Evolutionary conservation across 306 rosid species (phyloP), one percentile per base, ranked within the genome.

Genomic region (Cyamopsis tetragonoloba): DNA sequence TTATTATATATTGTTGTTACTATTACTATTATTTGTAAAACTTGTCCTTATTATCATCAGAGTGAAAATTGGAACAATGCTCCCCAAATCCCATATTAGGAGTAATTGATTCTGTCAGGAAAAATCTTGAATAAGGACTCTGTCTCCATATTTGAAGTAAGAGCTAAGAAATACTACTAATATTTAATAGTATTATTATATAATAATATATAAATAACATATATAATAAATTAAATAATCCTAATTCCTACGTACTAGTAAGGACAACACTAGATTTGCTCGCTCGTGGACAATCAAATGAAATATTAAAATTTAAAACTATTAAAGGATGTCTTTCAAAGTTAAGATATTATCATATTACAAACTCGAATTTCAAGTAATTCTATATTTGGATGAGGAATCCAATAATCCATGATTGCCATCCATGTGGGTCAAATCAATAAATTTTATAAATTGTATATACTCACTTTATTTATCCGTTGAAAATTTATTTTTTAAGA

Each of bases 391-490:
- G 77, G 81, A 68, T 5, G 53, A 51, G 27, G 73, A 68, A 68
- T 60, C 55, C 39, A 72, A 53, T 66, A 61, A n/a, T n/a, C n/a
- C n/a, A n/a, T n/a, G n/a, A n/a, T n/a, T 6, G 28, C 37, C 63
- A 83, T 77, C 66, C 77, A 63, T 51, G 75, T 76, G 65, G 70
- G 65, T 64, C 70, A 50, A 76, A 50, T 39, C 58, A 68, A 37
- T 22, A 37, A 57, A 58, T 57, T 6, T 9, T 34, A 49, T 57
- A 19, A 35, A 34, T 35, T 30, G n/a, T 26, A 58, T 66, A 10
- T 66, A 27, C 34, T 23, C 32, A 8, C 62, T 34, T 57, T 46
- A 46, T 47, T 6, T n/a, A n/a, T n/a, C n/a, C n/a, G n/a, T n/a
- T n/a, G n/a, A n/a, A n/a, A n/a, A n/a, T n/a, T n/a, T n/a, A n/a